Evolutionary conservation across 2,329 filamentous ascomycete species (phyloP), one percentile per base, ranked within the genome.

Genomic region (Exophiala oligosperma): DNA sequence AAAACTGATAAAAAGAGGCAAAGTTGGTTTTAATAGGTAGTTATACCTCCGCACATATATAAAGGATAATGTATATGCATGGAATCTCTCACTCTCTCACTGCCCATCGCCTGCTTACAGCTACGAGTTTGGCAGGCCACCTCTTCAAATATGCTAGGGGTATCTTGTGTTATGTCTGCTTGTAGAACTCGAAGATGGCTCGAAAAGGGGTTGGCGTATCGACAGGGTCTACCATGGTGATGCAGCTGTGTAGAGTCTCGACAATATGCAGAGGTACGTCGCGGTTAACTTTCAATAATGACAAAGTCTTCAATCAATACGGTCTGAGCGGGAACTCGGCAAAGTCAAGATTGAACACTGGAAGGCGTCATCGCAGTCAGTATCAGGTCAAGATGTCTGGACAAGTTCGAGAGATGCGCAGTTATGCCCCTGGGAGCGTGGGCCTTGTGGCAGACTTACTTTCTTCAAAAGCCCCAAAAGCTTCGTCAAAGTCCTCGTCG

Each of bases 401-500:
- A 44, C n/a, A 44, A 17, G 2, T 21, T 2, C 11, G 9, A 9
- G 4, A 17, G n/a, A n/a, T 9, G n/a, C 40, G 17, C 40, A 8
- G 14, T 43, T 24, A 41, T 37, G 8, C 23, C 26, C n/a, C 5
- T 17, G n/a, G 12, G 38, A 17, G 4, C 7, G 26, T 28, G 26
- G 26, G 2, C 26, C 26, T 28, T 28, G 32, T 9, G 7, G 12
- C 28, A 28, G 1, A 57, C 55, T 40, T 49, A 57, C 55, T 60
- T 32, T 56, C 52, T 26, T 60, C 52, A 28, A 60, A 60, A 6
- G 52, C 57, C 44, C 57, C 57, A 53, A 52, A 60, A 1, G 53
- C 53, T 49, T 56, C 57, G 12, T 60, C 57, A n/a, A 60, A n/a
- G 41, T 60, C 41, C 23, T 60, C 57, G 23, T 52, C 41, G 23